A percentile compares a stretch with the other conserved stretches of the same genome.
Evolutionary conservation across 2,329 filamentous ascomycete species (phyloP).

Genomic region (Rhinocladiella similis): DNA sequence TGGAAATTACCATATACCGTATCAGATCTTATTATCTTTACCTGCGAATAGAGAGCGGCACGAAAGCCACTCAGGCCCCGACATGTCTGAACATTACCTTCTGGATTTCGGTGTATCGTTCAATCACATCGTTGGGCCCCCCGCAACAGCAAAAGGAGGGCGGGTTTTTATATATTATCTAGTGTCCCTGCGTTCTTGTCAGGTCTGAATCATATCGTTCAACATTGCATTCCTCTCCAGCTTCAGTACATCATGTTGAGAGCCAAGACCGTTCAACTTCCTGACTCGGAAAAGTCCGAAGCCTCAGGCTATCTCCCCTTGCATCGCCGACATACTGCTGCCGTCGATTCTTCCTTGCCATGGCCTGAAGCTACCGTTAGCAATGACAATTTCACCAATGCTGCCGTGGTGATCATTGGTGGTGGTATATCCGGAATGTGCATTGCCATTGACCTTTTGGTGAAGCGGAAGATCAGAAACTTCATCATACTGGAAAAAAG

Average conservation of each 20-base stretch:
- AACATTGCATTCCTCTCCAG: not conserved
- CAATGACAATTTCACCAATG: conserved; percentile 21
- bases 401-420: conserved; percentile 58
- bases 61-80: not conserved
- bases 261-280: not conserved
- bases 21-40: not conserved
- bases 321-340: not conserved
- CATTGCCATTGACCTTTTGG: conserved; percentile 52
- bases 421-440: conserved; percentile 51
- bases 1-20: conserved; percentile 13
- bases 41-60: not conserved
- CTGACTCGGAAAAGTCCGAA: conserved; percentile 1
- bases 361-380: not conserved
- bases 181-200: no score
- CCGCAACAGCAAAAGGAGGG: no score
- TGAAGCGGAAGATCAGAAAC: conserved; percentile 50
- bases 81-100: not conserved
- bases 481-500: conserved; percentile 59
- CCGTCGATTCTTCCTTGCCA: not conserved
- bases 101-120: not conserved
- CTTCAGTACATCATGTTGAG: not conserved
- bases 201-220: no score
- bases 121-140: no score
- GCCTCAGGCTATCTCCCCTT: conserved; percentile 8
- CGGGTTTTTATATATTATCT: no score